phyloP scores from a whole-genome alignment of 768 basidiomycete species.

The Sporobolomyces pararoseus region DNA sequence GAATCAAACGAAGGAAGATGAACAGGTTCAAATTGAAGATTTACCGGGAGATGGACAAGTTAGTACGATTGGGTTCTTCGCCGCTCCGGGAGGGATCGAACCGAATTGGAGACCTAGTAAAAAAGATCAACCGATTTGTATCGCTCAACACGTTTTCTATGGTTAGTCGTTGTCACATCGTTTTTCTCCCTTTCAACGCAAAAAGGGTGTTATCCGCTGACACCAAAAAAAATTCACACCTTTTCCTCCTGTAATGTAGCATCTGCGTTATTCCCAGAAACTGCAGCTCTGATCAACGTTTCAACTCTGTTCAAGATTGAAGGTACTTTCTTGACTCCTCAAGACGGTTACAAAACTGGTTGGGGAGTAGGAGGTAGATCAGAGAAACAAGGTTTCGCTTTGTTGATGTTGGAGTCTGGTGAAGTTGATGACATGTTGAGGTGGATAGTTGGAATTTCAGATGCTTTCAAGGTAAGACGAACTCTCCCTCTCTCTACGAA shows the following conservation, averaged over 20 bases:
- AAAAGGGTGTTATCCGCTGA: too few species aligned
- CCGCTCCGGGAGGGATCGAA: slow-evolving; percentile 35
- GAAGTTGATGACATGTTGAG: slow-evolving; percentile 42
- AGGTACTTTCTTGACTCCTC: slow-evolving; percentile 57
- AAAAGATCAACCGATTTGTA: slow-evolving; percentile 32
- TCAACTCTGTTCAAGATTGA: slow-evolving; percentile 91
- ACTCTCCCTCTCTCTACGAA: too few species aligned
- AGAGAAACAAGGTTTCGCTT: slow-evolving; percentile 63
- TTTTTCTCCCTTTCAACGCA: too few species aligned
- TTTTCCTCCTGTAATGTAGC: neutral
- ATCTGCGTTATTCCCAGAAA: slow-evolving; percentile 83
- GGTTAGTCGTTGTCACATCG: neutral
- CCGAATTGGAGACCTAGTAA: slow-evolving; percentile 19
- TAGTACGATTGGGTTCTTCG: slow-evolving; percentile 59
- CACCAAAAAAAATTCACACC: too few species aligned
- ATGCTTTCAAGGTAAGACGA: slow-evolving; percentile 43
- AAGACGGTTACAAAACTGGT: slow-evolving; percentile 17
- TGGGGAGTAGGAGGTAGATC: slow-evolving; percentile 63
- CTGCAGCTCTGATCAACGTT: slow-evolving; percentile 80
- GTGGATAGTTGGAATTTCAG: slow-evolving; percentile 44
- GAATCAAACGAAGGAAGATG: neutral
- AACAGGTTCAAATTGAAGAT: slow-evolving; percentile 20
- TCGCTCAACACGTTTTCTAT: slow-evolving; percentile 40
- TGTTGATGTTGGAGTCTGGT: slow-evolving; percentile 79
- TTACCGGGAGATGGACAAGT: slow-evolving; percentile 42